Conservation (phyloP, 768 basidiomycete species). For the Boletellus sp. region DNA sequence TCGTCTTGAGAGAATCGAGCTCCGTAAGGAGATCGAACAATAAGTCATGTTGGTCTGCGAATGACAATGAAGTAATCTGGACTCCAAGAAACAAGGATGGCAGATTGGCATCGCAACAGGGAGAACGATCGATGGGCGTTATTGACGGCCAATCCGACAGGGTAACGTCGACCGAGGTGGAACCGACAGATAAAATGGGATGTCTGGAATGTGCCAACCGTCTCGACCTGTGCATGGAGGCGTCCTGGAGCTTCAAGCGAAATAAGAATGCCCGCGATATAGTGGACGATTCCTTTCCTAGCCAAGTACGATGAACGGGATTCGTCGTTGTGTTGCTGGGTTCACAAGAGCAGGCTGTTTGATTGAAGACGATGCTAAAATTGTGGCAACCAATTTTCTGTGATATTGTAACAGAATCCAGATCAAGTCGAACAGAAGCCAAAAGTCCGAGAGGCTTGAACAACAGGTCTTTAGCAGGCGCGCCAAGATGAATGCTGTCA, state of each 20-base stretch:
- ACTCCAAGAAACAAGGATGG: conserved; percentile 50
- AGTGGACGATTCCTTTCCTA: conserved; percentile 44
- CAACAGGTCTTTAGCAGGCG: background rate
- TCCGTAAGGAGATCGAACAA: conserved; percentile 38
- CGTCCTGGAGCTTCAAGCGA: conserved; percentile 38
- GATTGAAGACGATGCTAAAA: conserved; percentile 43
- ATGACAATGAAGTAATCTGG: conserved; percentile 41
- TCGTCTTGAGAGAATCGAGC: conserved; percentile 15
- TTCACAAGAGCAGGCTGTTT: conserved; percentile 39
- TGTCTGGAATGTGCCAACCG: conserved; percentile 26
- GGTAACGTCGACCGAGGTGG: conserved; percentile 32
- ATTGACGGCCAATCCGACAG: conserved; percentile 62
- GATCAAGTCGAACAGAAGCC: conserved; percentile 38
- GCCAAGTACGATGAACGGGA: conserved; percentile 46
- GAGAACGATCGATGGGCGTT: conserved; percentile 25
- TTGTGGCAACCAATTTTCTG: conserved; percentile 33
- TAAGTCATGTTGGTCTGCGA: conserved; percentile 54
- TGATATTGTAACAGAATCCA: conserved; percentile 47
- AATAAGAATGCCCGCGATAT: conserved; percentile 47
- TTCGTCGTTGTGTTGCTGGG: conserved; percentile 46
- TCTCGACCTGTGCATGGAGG: conserved; percentile 45
- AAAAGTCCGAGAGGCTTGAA: conserved; percentile 31
- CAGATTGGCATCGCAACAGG: conserved; percentile 51
- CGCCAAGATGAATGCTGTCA: background rate
- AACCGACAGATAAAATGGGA: conserved; percentile 35